These are phyloP conservation scores for Auricularia heimuer DNA, from an alignment of 768 basidiomycete species.

Conservation along the genomic window DNA sequence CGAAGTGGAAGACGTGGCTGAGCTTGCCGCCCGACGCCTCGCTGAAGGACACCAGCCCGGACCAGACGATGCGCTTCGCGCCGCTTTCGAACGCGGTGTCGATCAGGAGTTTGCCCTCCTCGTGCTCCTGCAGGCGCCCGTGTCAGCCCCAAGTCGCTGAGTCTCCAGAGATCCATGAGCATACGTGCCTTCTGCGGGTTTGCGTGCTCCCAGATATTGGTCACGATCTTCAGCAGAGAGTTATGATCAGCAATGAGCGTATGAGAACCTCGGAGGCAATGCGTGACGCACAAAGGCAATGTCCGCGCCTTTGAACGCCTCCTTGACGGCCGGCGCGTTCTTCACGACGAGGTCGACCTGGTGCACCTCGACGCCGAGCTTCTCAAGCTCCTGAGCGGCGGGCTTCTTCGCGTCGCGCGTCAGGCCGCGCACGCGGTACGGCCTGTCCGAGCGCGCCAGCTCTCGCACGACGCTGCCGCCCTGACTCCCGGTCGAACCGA, in stretches of 20 bases:
- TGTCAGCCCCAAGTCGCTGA: background rate
- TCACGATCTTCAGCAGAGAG: background rate
- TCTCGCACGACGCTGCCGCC: background rate
- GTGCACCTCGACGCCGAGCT: slow-evolving; percentile 16
- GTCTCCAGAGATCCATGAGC: background rate
- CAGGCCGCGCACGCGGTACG: slow-evolving; percentile 7
- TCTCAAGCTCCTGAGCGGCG: slow-evolving; percentile 11
- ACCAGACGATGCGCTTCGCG: slow-evolving; percentile 1
- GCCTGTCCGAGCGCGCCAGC: background rate
- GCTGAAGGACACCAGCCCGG: background rate
- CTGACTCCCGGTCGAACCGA: background rate
- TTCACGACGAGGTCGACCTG: slow-evolving; percentile 7
- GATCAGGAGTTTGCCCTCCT: background rate
- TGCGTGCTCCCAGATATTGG: background rate
- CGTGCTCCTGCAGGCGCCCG: background rate
- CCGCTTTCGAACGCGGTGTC: background rate
- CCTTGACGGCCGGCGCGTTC: background rate
- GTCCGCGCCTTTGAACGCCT: background rate
- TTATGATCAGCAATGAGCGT: background rate
- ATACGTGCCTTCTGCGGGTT: background rate
- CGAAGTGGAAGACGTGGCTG: background rate
- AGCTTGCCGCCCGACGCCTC: background rate
- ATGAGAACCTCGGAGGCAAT: background rate
- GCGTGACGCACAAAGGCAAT: background rate
- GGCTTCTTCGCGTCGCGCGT: background rate